A percentile compares a stretch with the other conserved stretches of the same genome.
These are phyloP conservation scores for Termitomyces sp. DNA, from an alignment of 768 basidiomycete genomes.

Conservation along the genomic window DNA sequence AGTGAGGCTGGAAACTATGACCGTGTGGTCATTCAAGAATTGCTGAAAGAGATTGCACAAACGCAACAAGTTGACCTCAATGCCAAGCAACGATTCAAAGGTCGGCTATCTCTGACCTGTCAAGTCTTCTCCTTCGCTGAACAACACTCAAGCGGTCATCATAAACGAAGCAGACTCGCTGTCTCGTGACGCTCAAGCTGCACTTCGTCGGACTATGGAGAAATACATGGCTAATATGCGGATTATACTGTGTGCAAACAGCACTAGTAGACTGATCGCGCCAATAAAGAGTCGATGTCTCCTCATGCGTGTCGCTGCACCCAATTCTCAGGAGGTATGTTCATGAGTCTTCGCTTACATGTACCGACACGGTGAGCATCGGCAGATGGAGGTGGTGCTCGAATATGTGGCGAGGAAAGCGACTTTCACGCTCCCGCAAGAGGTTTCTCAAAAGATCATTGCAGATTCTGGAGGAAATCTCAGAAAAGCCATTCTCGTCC, in stretches of 20 bases:
- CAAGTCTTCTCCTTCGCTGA: background rate
- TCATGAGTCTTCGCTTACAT: background rate
- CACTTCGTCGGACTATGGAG: slow-evolving; percentile 96
- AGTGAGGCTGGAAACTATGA: slow-evolving; percentile 98
- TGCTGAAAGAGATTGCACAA: slow-evolving; percentile 97
- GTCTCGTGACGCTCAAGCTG: slow-evolving; percentile 94
- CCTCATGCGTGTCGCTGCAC: slow-evolving; percentile 89
- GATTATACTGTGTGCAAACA: slow-evolving; percentile 94
- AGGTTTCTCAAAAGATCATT: slow-evolving; percentile 70
- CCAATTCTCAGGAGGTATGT: slow-evolving; percentile 65
- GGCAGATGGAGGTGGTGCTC: slow-evolving; percentile 77
- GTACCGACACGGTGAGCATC: background rate
- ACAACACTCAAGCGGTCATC: slow-evolving; percentile 66
- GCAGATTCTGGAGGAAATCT: slow-evolving; percentile 84
- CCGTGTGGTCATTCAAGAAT: slow-evolving; percentile 91
- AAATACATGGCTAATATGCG: slow-evolving; percentile 99
- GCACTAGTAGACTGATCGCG: slow-evolving; percentile 91
- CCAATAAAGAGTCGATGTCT: slow-evolving; percentile 96
- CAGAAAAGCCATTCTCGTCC: slow-evolving; percentile 88
- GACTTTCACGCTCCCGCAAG: slow-evolving; percentile 73
- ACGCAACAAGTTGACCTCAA: slow-evolving; percentile 96
- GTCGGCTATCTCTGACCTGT: slow-evolving; percentile 30
- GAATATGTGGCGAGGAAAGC: slow-evolving; percentile 75
- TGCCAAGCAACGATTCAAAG: slow-evolving; percentile 96
- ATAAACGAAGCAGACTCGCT: slow-evolving; percentile 97